Base-by-base conservation (phyloP, 2,329 filamentous ascomycete genomes). In the Ciborinia camelliae region DNA sequence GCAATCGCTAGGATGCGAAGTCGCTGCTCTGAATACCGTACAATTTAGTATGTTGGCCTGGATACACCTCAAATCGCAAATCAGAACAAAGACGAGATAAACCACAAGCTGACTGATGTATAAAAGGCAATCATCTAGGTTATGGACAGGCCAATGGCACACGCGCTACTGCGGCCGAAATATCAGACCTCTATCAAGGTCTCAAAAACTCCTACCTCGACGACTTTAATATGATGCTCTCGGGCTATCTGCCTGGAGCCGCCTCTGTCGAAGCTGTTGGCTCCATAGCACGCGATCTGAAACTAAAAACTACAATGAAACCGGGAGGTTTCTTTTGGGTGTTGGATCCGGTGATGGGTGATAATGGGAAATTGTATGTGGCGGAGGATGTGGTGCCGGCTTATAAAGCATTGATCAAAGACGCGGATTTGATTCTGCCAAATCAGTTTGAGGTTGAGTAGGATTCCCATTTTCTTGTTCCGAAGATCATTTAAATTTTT, bases 381-480 rank as follows among this genome's bases (percentile, higher is more conserved):
- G 90, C 89, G 7, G 88, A 94, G 71, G 92, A 96, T 69, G 92
- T 96, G 4, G 90, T 98, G 20, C 93, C 93, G 0, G 92, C 90
- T 18, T 99, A 98, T 77, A 94, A 92, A 78, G 81, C 81, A 30
- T 81, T 97, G 65, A 81, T 98, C 28, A 83, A 83, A 43, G 84
- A 94, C 72, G 94, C 95, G 2, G 95, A 99, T 77, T 77, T 99
- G 70, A 96, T 99, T 64, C 79, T 98, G 20, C 95, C 95, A 4
- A 99, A 99, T 75, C 94, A 98, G 72, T 99, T 97, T 71, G 95
- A 99, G 80, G 92, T 93, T 51, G 94, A 99, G 91, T 96, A 51
- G 80, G 71, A 87, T 79, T 51, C 61, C 26, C 43, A 3, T 58
- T 23, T 32, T 48, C 8, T 20, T 43, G 8, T 8, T 58, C 14